Evolutionary conservation across 1,284 basidiomycete species (phyloP), one percentile per base, ranked within the genome.

Genomic region (Anthracocystis walkeri): DNA sequence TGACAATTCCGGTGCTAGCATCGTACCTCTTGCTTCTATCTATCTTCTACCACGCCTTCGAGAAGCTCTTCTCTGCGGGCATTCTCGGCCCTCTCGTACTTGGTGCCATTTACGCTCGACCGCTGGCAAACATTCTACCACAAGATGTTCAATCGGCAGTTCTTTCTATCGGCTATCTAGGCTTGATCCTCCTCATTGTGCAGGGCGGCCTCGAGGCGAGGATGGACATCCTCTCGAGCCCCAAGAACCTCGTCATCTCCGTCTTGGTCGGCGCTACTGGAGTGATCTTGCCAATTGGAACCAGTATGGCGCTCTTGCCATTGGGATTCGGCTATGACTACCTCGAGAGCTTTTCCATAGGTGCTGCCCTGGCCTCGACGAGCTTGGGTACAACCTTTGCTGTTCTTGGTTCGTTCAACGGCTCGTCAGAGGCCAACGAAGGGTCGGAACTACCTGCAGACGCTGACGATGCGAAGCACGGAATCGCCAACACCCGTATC

Each of bases 311-410:
- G 10, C 86, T 87, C 14, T 74, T 65, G 78, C 80, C 74, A 1
- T 59, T 41, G 0, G 85, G 63, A 0, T 88, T 87, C 46, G 71
- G 69, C 1, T 87, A 85, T 51, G 78, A 84, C 1, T 70, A 84
- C 0, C 74, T 89, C 0, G 87, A 89, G 67, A 86, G 87, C 2
- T 90, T 90, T 71, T 86, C 88, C 0, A 87, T 88, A 0, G 89
- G 89, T 1, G 87, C 89, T 3, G 87, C 89, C 0, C 84, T 90
- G 0, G 88, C 87, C 0, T 87, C 88, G 0, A 90, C 89, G 0
- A 88, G 87, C 4, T 86, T 90, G 18, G 89, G 89, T 0, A 90
- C 89, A 1, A 88, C 88, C 0, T 87, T 90, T 49, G 86, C 87
- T 31, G 87, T 89, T 1, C 85, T 90, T 18, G 51, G 50, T 29